These are phyloP conservation scores for Viridothelium virens DNA, from an alignment of 495 filamentous ascomycete species.

Conservation along the genomic window DNA sequence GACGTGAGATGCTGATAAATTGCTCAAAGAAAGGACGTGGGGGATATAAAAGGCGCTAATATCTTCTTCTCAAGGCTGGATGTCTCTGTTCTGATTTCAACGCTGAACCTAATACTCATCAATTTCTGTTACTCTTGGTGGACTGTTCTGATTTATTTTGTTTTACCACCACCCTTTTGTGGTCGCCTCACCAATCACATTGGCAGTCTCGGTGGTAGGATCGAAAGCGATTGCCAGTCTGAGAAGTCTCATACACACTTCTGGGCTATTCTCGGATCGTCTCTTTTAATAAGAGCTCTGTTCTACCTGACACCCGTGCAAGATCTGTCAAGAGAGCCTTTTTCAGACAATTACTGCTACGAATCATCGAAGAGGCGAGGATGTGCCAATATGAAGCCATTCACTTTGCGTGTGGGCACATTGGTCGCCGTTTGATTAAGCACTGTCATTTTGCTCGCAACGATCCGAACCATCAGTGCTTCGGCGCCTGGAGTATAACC, in stretches of 20 bases:
- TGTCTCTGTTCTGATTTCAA: not conserved
- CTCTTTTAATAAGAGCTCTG: not conserved
- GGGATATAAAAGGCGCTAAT: not conserved
- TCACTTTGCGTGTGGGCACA: slow-evolving; percentile 52
- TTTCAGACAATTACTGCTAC: not conserved
- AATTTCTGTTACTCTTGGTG: not conserved
- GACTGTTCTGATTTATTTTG: not conserved
- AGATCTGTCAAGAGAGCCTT: too few species aligned
- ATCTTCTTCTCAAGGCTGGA: not conserved
- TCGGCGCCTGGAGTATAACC: slow-evolving; percentile 47
- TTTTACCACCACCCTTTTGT: not conserved
- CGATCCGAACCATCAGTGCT: slow-evolving; percentile 56
- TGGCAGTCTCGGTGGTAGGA: not conserved
- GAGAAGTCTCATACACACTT: not conserved
- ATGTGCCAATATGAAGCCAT: slow-evolving; percentile 67
- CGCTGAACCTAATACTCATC: not conserved
- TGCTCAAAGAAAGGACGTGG: not conserved
- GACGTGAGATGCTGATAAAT: not conserved
- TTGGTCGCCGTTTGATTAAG: slow-evolving; percentile 46
- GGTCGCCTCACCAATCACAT: not conserved
- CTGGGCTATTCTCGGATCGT: not conserved
- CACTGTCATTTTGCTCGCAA: slow-evolving; percentile 66
- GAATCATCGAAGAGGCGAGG: not conserved
- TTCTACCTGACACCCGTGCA: not conserved
- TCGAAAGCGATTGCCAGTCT: not conserved